Evolutionary conservation across 108 stramenopile genomes (phyloP).

Genomic region (Cyclotella atomus): DNA sequence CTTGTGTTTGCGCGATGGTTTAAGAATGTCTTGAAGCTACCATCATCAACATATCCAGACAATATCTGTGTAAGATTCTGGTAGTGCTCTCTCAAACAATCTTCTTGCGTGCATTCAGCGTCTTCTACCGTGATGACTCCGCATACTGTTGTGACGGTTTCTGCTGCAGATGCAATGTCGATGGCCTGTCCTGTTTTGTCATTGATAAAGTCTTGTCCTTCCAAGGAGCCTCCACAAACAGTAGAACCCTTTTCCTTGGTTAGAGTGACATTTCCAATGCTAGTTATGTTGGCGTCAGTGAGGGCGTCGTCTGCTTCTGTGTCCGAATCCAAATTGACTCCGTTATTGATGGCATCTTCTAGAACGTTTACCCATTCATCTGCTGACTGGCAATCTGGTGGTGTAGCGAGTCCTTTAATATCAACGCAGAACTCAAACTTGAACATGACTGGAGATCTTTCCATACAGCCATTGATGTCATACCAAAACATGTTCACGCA

Average conservation of each 20-base stretch:
- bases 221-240: slow-evolving; percentile 43
- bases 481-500: slow-evolving; percentile 42
- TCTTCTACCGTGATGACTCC: slow-evolving; percentile 44
- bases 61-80: slow-evolving; percentile 13
- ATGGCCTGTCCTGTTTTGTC: slow-evolving; percentile 31
- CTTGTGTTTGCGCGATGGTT: slow-evolving; percentile 11
- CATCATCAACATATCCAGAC: slow-evolving; percentile 20
- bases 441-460: slow-evolving; percentile 43
- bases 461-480: slow-evolving; percentile 39
- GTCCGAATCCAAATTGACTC: neutral
- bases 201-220: slow-evolving; percentile 42
- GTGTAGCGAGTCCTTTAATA: slow-evolving; percentile 29
- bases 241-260: slow-evolving; percentile 38
- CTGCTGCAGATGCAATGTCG: slow-evolving; percentile 34
- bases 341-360: slow-evolving; percentile 38
- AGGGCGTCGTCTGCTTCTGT: neutral
- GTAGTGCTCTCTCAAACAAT: slow-evolving; percentile 26
- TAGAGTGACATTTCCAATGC: slow-evolving; percentile 36
- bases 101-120: slow-evolving; percentile 25
- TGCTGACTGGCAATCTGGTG: slow-evolving; percentile 44
- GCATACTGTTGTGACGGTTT: slow-evolving; percentile 22
- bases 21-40: slow-evolving; percentile 11
- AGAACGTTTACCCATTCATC: slow-evolving; percentile 48
- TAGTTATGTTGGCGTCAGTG: slow-evolving; percentile 42
- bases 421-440: slow-evolving; percentile 52